phyloP scores from a whole-genome alignment of 2,329 filamentous ascomycete genomes.

The Chlorencoelia australis region DNA sequence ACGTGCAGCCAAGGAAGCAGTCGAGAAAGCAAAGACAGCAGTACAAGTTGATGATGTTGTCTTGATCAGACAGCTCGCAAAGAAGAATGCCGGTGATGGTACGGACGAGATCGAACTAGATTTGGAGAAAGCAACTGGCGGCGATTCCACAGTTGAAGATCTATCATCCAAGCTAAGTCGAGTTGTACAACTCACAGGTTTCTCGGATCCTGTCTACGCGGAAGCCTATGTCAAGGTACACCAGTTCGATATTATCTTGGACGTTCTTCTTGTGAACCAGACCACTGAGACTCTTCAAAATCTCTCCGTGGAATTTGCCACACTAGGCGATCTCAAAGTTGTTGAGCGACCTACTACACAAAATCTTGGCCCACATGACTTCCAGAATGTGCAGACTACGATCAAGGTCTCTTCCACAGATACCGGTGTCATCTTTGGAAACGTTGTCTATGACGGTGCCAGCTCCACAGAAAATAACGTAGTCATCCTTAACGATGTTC shows the following conservation, averaged over 20 bases:
- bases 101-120: conserved; percentile 81
- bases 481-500: conserved; percentile 94
- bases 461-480: conserved; percentile 91
- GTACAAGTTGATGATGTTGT: conserved; percentile 95
- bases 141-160: conserved; percentile 75
- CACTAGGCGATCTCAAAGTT: conserved; percentile 92
- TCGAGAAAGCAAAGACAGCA: conserved; percentile 85
- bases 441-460: conserved; percentile 92
- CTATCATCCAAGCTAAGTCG: conserved; percentile 88
- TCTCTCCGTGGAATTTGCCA: conserved; percentile 96
- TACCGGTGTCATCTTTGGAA: conserved; percentile 96
- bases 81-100: conserved; percentile 77
- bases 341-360: conserved; percentile 94
- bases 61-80: conserved; percentile 81
- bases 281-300: conserved; percentile 95
- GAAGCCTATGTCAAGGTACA: conserved; percentile 98
- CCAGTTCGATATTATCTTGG: conserved; percentile 95
- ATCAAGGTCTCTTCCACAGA: conserved; percentile 98
- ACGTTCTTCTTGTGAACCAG: conserved; percentile 94
- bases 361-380: conserved; percentile 90
- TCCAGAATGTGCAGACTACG: conserved; percentile 95
- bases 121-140: conserved; percentile 87
- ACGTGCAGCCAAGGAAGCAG: conserved; percentile 85
- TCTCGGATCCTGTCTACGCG: conserved; percentile 97
- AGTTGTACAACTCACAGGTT: conserved; percentile 93